Evolutionary conservation across 139 green algal species (phyloP), one percentile per base, ranked within the genome.

Genomic region (Chlorella vulgaris): DNA sequence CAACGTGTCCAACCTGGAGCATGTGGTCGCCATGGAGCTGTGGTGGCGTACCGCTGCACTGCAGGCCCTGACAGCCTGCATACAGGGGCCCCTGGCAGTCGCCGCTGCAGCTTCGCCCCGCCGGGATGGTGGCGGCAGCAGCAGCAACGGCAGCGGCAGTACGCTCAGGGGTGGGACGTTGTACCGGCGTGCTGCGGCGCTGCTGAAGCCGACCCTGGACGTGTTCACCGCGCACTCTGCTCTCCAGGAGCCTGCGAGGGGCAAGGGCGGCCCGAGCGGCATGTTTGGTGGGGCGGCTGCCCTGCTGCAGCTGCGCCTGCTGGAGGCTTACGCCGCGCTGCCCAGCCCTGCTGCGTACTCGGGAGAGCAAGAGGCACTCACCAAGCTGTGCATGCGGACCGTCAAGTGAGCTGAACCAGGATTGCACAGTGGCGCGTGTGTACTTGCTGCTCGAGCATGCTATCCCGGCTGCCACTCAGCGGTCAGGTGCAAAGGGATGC

Each of bases 31-130:
- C 19, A 81, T 91, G 80, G 86, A 94, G 82, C 73, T 95, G 53
- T 94, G 91, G 91, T 97, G 93, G 93, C 85, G 92, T 7, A 67
- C 85, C 2, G 88, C 88, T 31, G 93, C 93, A 5, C 83, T 96
- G 61, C 85, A 94, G 76, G 88, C 93, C 6, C 82, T 97, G 39
- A 66, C 76, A 58, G 88, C 89, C 13, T 91, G 88, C 78, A 58
- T 92, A 22, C 2, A 70, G 10, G 73, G 75, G 0, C 80, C 86
- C 3, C 39, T 92, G 70, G 76, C 77, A 2, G 36, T 50, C 1
- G 73, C 71, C 29, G 18, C 81, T 77, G 80, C 33, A 50, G 7
- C 55, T 38, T 10, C 47, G 47, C 13, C 13, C 15, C 13, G 47
- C 47, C 13, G 47, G 13, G 47, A 15, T 58, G 47, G 47, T 58